Evolutionary conservation across 345 rosid genomes (phyloP), one percentile per base, ranked within the genome.

Genomic region (Eucalyptus regnans): DNA sequence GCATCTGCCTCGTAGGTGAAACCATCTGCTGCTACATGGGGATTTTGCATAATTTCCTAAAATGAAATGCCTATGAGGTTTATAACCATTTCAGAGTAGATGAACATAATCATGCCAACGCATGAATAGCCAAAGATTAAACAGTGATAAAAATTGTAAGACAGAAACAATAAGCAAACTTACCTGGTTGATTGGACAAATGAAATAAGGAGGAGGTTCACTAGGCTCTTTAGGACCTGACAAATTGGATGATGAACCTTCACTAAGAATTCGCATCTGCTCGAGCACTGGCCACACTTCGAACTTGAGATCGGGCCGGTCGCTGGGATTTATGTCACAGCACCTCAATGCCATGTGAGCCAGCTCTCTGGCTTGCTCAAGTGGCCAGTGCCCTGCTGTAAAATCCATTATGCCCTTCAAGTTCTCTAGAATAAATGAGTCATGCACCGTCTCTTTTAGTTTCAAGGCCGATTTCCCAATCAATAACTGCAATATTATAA

Each of bases 361-460:
- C 90, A 97, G 91, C 92, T 94, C 97, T 92, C 96, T 96, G 11
- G 99, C 98, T 92, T 94, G 96, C 89, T 95, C 95, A 94, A 95
- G 93, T 7, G 99, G 99, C 98, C 99, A 97, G 89, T 95, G 97
- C 88, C 99, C 99, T 11, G 97, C 98, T 88, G 94, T 91, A 88
- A 97, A 98, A 89, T 97, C 99, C 93, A 97, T 90, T 44, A 95
- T 90, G 68, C 51, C 86, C 87, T 92, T 94, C 90, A 96, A 89
- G 25, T 92, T 90, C 88, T 94, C 95, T 71, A 88, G 89, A 76
- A 94, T 94, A n/a, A 96, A 58, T 16, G 96, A 98, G 87, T 89
- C 91, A 80, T 92, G 93, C 91, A 95, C 95, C 88, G 91, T 96
- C 89, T 92, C 95, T 76, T 89, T 90, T 87, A 97, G 93, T 68